Evolutionary conservation across 169 alveolate genomes (phyloP).

Genomic region (Perkinsus chesapeaki): DNA sequence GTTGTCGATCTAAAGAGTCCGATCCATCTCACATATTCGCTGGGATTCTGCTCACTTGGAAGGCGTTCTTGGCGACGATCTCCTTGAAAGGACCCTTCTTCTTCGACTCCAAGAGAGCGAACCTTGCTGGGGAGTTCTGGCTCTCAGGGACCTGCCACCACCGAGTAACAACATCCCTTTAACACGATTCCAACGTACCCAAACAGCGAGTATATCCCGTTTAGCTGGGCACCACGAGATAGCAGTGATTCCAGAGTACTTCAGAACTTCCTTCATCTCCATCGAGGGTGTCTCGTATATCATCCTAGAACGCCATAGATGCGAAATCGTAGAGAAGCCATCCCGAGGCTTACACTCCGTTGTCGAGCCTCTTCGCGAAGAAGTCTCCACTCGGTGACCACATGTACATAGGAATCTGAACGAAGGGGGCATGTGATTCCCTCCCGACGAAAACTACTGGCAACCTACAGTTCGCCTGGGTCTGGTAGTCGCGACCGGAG

Average conservation of each 20-base stretch:
- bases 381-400: not conserved
- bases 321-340: not conserved
- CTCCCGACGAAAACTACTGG: not conserved
- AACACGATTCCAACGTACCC: not conserved
- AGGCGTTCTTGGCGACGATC: slow-evolving; percentile 29
- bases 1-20: not conserved
- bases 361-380: not conserved
- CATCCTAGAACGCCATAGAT: not conserved
- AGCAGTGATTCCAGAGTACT: slow-evolving; percentile 28
- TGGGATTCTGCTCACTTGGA: slow-evolving; percentile 17
- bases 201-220: not conserved
- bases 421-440: not conserved
- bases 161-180: not conserved
- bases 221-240: slow-evolving; percentile 9
- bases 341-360: not conserved
- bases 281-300: slow-evolving; percentile 34
- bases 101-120: slow-evolving; percentile 24
- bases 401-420: not conserved
- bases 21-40: not conserved
- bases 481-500: not conserved
- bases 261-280: slow-evolving; percentile 28
- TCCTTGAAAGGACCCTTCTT: slow-evolving; percentile 21
- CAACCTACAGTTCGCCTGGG: not conserved
- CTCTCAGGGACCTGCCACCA: slow-evolving; percentile 29
- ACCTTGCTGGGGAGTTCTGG: slow-evolving; percentile 35